phyloP scores from a whole-genome alignment of 2,329 filamentous ascomycete genomes.

The Pseudopithomyces chartarum region DNA sequence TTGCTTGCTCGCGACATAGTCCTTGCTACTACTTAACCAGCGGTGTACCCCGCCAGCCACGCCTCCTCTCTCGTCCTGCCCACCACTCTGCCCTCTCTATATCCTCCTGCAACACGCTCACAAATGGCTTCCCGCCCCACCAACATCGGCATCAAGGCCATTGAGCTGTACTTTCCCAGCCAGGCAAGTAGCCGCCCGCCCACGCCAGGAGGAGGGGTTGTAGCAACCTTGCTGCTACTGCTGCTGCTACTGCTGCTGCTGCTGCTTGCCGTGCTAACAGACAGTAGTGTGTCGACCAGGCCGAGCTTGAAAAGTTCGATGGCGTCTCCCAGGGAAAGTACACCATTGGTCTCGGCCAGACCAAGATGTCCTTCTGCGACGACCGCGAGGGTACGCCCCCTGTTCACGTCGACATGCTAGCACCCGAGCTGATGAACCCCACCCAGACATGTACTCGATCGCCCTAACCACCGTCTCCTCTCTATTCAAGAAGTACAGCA shows the following conservation, averaged over 20 bases:
- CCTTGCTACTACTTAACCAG: constrained; percentile 35
- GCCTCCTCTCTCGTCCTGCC: constrained; percentile 14
- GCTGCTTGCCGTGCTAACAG: constrained; percentile 11
- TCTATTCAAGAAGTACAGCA: constrained; percentile 58
- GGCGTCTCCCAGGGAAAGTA: constrained; percentile 58
- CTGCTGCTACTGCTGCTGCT: neutral
- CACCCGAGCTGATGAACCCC: constrained; percentile 19
- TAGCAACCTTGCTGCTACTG: constrained; percentile 4
- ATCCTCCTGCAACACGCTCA: constrained; percentile 38
- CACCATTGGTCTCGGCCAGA: constrained; percentile 61
- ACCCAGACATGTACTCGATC: constrained; percentile 59
- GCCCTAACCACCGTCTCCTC: constrained; percentile 58
- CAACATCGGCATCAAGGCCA: constrained; percentile 60
- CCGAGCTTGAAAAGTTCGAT: constrained; percentile 61
- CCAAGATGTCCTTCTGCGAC: constrained; percentile 61
- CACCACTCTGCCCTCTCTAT: constrained; percentile 17
- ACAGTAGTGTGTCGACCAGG: constrained; percentile 57
- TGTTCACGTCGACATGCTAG: neutral
- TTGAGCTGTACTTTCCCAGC: constrained; percentile 60
- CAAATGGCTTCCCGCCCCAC: constrained; percentile 53
- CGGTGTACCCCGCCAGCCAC: constrained; percentile 35
- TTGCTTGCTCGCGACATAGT: constrained; percentile 35
- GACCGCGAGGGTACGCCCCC: constrained; percentile 55
- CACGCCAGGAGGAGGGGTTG: neutral
- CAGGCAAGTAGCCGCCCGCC: constrained; percentile 47